Base-by-base conservation (phyloP, 164 flowering plant species). In the Stephania yunnanensis region DNA sequence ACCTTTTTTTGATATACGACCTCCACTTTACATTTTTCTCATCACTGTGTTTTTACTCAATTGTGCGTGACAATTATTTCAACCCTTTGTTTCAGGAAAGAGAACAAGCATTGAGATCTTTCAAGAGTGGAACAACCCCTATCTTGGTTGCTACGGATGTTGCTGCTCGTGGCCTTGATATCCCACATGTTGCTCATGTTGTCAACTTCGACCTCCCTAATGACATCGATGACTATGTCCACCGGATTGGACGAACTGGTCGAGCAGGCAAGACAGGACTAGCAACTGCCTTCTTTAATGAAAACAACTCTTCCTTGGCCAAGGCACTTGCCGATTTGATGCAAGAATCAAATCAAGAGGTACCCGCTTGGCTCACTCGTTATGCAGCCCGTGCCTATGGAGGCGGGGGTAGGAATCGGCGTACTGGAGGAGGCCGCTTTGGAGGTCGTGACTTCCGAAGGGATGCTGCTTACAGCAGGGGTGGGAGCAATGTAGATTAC, bases 161-260 rank as follows among this genome's bases (percentile, higher is more conserved):
- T 45, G 95, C 95, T 22, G 93, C 93, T n/a, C 89, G 95, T 69
- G 95, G 93, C 44, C 88, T 89, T 20, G 95, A 91, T 72, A 89
- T 89, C 52, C 95, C 95, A 7, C 92, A 87, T 78, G 92, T 91
- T 9, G 88, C 90, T 1, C 95, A 91, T 79, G 95, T 91, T 19
- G 86, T 91, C 68, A 91, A 91, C 73, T 91, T 89, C 78, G 95
- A 91, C 76, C 90, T 91, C 42, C 95, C 95, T 0, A 91, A 91
- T 71, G 95, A 91, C 75, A 89, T 90, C 48, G 96, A 91, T 76
- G 93, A 90, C 74, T 91, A 89, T 50, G 93, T 91, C 20, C 94
- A 90, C 77, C 84, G 92, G 15, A 90, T 89, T 15, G 94, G 92
- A 2, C 80, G 94, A 5, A 90, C 94, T 3, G 94, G 94, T 45